Percentiles rank a stretch among this genome's conserved stretches.
These are phyloP conservation scores for Sporopachydermia cereana DNA, from an alignment of 1,139 yeast genomes.

Conservation along the genomic window DNA sequence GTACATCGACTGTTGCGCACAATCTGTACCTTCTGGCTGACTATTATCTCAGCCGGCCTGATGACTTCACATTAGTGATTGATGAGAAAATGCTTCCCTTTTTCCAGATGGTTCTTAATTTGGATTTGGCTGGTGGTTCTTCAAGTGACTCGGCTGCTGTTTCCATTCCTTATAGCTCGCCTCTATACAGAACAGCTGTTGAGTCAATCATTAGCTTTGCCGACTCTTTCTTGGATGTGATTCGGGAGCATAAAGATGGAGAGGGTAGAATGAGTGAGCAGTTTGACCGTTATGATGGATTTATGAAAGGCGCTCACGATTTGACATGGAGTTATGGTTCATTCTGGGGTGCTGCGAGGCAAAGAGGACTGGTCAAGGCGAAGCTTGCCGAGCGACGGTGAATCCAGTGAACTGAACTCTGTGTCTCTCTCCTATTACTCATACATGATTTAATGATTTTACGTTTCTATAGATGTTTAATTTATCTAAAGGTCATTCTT, in stretches of 20 bases:
- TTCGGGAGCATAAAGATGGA: slow-evolving; percentile 58
- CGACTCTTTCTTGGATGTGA: slow-evolving; percentile 65
- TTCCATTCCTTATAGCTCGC: slow-evolving; percentile 5
- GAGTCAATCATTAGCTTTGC: slow-evolving; percentile 43
- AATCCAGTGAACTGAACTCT: no score
- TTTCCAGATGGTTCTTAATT: slow-evolving; percentile 12
- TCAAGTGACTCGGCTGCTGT: background rate
- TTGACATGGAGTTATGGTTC: slow-evolving; percentile 91
- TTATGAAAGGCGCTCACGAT: slow-evolving; percentile 75
- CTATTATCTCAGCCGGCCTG: slow-evolving; percentile 27
- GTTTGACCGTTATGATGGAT: slow-evolving; percentile 70
- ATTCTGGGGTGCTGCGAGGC: slow-evolving; percentile 57
- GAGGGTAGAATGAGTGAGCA: slow-evolving; percentile 86
- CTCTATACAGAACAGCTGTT: slow-evolving; percentile 31
- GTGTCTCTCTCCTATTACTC: no score
- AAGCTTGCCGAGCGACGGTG: no score
- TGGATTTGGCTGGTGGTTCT: background rate
- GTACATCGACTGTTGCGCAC: slow-evolving; percentile 75
- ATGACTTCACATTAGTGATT: slow-evolving; percentile 19
- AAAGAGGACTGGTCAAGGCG: no score
- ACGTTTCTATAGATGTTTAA: no score
- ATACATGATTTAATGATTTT: no score
- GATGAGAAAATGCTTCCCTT: slow-evolving; percentile 17
- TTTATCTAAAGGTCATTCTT: no score
- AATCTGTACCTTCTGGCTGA: slow-evolving; percentile 27